These are phyloP conservation scores for Voacanga thouarsii DNA, from an alignment of 257 asterid species.

Conservation along the genomic window DNA sequence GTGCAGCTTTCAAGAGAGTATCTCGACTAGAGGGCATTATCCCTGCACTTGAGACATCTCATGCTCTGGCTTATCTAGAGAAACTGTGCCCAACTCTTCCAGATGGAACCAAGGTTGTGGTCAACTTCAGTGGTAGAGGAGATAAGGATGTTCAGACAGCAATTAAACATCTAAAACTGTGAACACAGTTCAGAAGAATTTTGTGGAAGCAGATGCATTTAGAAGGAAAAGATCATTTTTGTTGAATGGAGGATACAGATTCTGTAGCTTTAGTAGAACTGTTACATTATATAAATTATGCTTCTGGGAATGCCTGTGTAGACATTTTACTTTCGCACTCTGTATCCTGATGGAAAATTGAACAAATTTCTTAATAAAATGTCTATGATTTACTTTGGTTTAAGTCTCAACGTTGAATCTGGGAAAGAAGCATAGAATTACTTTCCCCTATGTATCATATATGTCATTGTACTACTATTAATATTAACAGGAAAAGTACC, in stretches of 20 bases:
- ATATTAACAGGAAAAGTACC: not conserved
- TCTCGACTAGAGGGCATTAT: slow-evolving; percentile 85
- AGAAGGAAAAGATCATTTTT: slow-evolving; percentile 1
- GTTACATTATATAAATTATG: not conserved
- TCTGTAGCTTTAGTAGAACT: not conserved
- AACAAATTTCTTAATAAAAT: not conserved
- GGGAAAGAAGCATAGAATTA: not conserved
- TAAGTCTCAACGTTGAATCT: not conserved
- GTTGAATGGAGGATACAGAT: slow-evolving; percentile 11
- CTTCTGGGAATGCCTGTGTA: not conserved
- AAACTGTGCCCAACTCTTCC: slow-evolving; percentile 74
- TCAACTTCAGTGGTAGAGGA: slow-evolving; percentile 96
- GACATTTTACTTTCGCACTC: not conserved
- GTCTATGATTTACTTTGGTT: not conserved
- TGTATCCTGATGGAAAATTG: not conserved
- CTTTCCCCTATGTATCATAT: not conserved
- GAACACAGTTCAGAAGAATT: slow-evolving; percentile 4
- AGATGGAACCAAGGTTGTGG: slow-evolving; percentile 71
- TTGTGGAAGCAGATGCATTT: not conserved
- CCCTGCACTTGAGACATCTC: slow-evolving; percentile 96
- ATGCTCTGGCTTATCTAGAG: slow-evolving; percentile 85
- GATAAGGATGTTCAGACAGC: slow-evolving; percentile 92
- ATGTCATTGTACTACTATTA: too few species aligned
- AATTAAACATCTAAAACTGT: slow-evolving; percentile 55
- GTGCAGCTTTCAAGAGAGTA: slow-evolving; percentile 83